These are phyloP conservation scores for Pascua guehoae DNA, from an alignment of 1,284 basidiomycete species.

Conservation along the genomic window DNA sequence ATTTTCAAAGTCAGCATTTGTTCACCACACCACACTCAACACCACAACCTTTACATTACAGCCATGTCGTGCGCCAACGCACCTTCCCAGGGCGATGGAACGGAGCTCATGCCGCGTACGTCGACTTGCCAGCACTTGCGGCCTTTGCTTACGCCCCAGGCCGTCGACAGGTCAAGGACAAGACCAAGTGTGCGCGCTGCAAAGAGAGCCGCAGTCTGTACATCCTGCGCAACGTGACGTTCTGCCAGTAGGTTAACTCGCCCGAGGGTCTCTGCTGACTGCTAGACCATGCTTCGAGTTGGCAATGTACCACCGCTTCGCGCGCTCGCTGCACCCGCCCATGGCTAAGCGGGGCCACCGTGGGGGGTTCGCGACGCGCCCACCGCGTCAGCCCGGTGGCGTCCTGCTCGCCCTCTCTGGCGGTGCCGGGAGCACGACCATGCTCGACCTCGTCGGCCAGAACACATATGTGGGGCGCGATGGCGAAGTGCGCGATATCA, in stretches of 20 bases:
- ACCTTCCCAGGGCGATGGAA: too few relatives aligned
- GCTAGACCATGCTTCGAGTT: slow-evolving; percentile 32
- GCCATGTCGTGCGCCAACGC: slow-evolving; percentile 42
- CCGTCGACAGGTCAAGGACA: slow-evolving; percentile 23
- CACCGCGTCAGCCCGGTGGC: slow-evolving; percentile 22
- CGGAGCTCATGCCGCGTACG: slow-evolving; percentile 39
- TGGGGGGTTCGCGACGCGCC: slow-evolving; percentile 17
- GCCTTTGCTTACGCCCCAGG: slow-evolving; percentile 11
- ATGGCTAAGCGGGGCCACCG: slow-evolving; percentile 6
- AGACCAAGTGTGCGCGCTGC: slow-evolving; percentile 35
- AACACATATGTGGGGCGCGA: slow-evolving; percentile 29
- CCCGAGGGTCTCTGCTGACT: background rate
- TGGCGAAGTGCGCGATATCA: slow-evolving; percentile 22
- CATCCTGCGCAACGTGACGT: slow-evolving; percentile 33
- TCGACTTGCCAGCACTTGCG: background rate
- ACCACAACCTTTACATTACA: background rate
- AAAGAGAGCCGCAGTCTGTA: slow-evolving; percentile 29
- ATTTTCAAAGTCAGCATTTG: too few relatives aligned
- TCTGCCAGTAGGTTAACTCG: slow-evolving; percentile 33
- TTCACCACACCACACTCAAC: too few relatives aligned
- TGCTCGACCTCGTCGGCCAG: slow-evolving; percentile 33
- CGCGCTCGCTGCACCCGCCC: slow-evolving; percentile 29
- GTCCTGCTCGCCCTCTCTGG: slow-evolving; percentile 37
- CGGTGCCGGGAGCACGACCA: slow-evolving; percentile 40
- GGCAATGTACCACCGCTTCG: slow-evolving; percentile 25